phyloP scores from a whole-genome alignment of 2,329 filamentous ascomycete genomes.

The Microcera coccophila region DNA sequence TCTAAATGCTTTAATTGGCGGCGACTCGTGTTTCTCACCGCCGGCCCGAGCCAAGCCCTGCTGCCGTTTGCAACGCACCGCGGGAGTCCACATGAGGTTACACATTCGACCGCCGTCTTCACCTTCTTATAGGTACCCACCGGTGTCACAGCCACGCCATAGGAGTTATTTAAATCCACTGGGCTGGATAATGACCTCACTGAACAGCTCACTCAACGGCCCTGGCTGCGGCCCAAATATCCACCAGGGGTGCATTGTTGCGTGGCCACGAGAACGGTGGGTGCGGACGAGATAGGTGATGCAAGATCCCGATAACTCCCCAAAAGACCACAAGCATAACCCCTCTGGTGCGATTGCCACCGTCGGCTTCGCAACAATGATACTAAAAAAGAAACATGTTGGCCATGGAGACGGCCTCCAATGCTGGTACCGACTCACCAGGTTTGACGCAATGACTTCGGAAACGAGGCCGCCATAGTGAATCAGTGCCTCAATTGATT shows the following conservation, averaged over 20 bases:
- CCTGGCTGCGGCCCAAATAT: background rate
- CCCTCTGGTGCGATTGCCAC: background rate
- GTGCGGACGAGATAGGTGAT: background rate
- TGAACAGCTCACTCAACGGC: background rate
- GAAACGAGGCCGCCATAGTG: background rate
- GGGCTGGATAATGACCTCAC: background rate
- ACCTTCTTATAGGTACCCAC: too few relatives aligned
- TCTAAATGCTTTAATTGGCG: background rate
- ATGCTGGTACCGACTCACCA: background rate
- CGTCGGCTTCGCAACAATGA: background rate
- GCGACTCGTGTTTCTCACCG: background rate
- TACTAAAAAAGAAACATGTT: background rate
- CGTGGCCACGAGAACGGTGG: constrained; percentile 1
- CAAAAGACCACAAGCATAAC: background rate
- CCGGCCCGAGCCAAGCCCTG: background rate
- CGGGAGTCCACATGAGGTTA: background rate
- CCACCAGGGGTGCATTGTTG: background rate
- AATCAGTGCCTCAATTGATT: background rate
- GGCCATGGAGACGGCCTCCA: background rate
- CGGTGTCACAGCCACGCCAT: too few relatives aligned
- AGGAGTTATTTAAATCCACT: too few relatives aligned
- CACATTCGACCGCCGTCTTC: too few relatives aligned
- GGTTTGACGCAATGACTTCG: background rate
- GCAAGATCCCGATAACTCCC: background rate
- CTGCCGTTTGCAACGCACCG: background rate